Conservation (phyloP, 2,329 filamentous ascomycete species). For the Sphaerostilbella broomeana region DNA sequence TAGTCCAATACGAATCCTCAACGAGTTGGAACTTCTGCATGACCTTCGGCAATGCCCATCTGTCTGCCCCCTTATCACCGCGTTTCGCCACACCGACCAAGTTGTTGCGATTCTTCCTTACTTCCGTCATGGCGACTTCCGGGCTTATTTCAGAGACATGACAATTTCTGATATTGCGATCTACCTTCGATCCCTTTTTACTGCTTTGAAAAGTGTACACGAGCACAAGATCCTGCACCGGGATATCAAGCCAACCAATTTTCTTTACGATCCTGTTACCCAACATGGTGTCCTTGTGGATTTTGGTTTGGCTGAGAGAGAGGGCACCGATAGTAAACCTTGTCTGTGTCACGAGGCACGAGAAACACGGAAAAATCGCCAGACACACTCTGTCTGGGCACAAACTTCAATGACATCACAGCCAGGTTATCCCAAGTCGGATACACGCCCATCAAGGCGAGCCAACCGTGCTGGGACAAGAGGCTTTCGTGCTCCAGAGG, state of each 20-base stretch:
- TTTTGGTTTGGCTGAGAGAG: constrained; percentile 89
- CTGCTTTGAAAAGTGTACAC: constrained; percentile 77
- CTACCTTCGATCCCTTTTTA: constrained; percentile 85
- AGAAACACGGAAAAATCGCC: constrained; percentile 53
- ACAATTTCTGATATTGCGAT: constrained; percentile 77
- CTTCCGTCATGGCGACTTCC: constrained; percentile 92
- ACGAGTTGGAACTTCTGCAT: constrained; percentile 89
- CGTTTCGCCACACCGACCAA: constrained; percentile 91
- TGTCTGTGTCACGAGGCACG: constrained; percentile 72
- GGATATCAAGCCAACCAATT: constrained; percentile 97
- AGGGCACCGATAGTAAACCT: constrained; percentile 68
- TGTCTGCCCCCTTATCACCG: constrained; percentile 92
- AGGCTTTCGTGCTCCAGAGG: constrained; percentile 93
- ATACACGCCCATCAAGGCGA: constrained; percentile 77
- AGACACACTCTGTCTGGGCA: constrained; percentile 53
- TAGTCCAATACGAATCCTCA: constrained; percentile 85
- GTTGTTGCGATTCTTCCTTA: constrained; percentile 93
- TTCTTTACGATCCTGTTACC: constrained; percentile 78
- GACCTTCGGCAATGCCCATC: constrained; percentile 76
- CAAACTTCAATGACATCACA: constrained; percentile 44
- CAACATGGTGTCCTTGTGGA: constrained; percentile 91
- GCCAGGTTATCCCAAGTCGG: constrained; percentile 77
- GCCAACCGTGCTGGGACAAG: constrained; percentile 93
- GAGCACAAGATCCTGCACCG: constrained; percentile 79
- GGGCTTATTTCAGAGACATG: constrained; percentile 89